Percentiles rank a stretch among this genome's conserved stretches.
These are phyloP conservation scores for Moesziomyces globuligerus DNA, from an alignment of 1,284 basidiomycete species.

Conservation along the genomic window DNA sequence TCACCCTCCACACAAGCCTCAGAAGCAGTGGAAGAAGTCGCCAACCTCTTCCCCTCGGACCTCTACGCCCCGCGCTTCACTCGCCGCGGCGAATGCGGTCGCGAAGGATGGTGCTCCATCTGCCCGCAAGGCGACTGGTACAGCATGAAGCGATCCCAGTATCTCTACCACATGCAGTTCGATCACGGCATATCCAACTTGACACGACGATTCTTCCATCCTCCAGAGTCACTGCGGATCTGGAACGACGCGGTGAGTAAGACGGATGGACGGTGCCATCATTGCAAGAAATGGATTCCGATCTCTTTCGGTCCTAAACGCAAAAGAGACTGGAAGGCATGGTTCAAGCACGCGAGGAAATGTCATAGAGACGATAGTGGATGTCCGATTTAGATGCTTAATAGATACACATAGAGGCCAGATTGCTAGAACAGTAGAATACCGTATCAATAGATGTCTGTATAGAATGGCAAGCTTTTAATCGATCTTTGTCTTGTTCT, in stretches of 20 bases:
- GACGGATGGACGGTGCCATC: conserved; percentile 18
- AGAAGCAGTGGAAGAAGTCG: conserved; percentile 1
- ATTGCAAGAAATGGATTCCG: conserved; percentile 16
- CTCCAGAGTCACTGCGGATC: conserved; percentile 4
- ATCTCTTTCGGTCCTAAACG: conserved; percentile 18
- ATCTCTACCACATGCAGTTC: conserved; percentile 29
- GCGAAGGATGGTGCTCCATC: conserved; percentile 21
- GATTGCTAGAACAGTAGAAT: too few species aligned
- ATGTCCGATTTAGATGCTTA: conserved; percentile 2
- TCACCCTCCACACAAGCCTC: too few species aligned
- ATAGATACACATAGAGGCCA: background rate
- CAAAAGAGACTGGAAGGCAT: conserved; percentile 22
- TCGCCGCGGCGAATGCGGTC: conserved; percentile 9
- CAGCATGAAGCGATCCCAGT: conserved; percentile 26
- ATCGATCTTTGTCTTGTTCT: too few species aligned
- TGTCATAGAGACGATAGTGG: conserved; percentile 15
- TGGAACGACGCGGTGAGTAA: conserved; percentile 22
- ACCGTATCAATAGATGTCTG: background rate
- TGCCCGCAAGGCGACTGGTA: conserved; percentile 25
- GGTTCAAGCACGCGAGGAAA: conserved; percentile 23
- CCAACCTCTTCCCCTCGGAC: conserved; percentile 13
- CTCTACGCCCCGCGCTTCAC: conserved; percentile 27
- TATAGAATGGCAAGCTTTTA: background rate
- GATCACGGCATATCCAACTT: conserved; percentile 23
- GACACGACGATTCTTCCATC: conserved; percentile 4